These are phyloP conservation scores for Talaromyces sp. DNA, from an alignment of 2,329 filamentous ascomycete species.

Conservation along the genomic window DNA sequence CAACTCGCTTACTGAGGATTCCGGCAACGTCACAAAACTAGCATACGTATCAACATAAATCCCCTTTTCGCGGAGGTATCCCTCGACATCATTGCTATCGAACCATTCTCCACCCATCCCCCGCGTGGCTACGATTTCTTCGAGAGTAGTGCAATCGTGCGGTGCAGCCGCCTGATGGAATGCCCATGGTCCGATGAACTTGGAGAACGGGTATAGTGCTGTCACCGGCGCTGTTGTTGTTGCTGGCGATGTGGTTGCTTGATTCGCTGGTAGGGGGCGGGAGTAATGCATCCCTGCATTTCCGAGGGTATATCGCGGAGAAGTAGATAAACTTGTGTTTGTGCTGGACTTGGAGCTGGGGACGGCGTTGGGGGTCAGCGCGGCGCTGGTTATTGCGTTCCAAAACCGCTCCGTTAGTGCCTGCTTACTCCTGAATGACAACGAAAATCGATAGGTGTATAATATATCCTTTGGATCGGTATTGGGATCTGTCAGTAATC, in stretches of 20 bases:
- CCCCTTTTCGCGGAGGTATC: conserved; percentile 54
- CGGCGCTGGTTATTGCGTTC: background rate
- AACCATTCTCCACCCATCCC: conserved; percentile 69
- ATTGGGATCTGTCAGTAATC: conserved; percentile 46
- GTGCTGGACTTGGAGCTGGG: background rate
- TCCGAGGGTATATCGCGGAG: conserved; percentile 62
- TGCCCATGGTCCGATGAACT: conserved; percentile 12
- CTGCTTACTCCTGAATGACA: conserved; percentile 50
- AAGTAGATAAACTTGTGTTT: conserved; percentile 39
- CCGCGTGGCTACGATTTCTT: conserved; percentile 35
- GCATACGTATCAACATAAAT: conserved; percentile 24
- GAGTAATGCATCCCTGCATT: conserved; percentile 63
- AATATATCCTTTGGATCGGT: conserved; percentile 47
- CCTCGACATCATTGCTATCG: conserved; percentile 67
- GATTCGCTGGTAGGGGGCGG: conserved; percentile 26
- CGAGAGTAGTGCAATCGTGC: conserved; percentile 19
- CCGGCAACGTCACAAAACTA: conserved; percentile 19
- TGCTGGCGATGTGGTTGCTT: conserved; percentile 29
- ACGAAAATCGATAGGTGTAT: conserved; percentile 65
- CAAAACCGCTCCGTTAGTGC: conserved; percentile 37
- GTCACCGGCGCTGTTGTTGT: background rate
- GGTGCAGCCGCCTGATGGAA: conserved; percentile 17
- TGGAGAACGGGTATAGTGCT: conserved; percentile 19
- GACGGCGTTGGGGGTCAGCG: background rate
- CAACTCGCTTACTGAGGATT: background rate